Evolutionary conservation across 495 filamentous ascomycete species (phyloP).

Genomic region (Neurospora sp.): DNA sequence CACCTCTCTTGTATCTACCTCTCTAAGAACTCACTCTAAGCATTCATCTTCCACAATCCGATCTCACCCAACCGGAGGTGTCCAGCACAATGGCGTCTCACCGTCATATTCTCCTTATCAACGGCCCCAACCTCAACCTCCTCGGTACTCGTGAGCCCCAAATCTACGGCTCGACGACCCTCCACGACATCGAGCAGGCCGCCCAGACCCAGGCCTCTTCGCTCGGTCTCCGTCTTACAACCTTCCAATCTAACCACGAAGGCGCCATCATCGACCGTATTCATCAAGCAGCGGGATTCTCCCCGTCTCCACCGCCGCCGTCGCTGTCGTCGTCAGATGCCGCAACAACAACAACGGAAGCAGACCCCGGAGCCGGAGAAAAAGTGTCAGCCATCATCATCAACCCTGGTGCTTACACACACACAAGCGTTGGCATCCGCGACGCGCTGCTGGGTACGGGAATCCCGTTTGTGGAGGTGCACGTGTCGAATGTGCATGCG

Average conservation of each 20-base stretch:
- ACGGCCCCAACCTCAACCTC: slow-evolving; percentile 74
- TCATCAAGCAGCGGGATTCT: slow-evolving; percentile 37
- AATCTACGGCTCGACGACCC: slow-evolving; percentile 57
- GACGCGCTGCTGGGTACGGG: slow-evolving; percentile 54
- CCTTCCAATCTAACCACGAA: slow-evolving; percentile 60
- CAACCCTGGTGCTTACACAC: slow-evolving; percentile 60
- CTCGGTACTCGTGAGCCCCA: slow-evolving; percentile 61
- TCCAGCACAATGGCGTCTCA: slow-evolving; percentile 22
- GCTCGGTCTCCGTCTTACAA: slow-evolving; percentile 32
- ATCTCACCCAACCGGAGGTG: background rate
- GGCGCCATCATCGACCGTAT: slow-evolving; percentile 53
- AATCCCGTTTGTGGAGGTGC: slow-evolving; percentile 62
- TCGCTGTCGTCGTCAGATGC: background rate
- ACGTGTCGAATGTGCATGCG: slow-evolving; percentile 59
- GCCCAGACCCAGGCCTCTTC: slow-evolving; percentile 32
- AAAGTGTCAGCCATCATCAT: slow-evolving; percentile 53
- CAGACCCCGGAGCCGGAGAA: slow-evolving; percentile 5
- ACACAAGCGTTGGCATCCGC: slow-evolving; percentile 56
- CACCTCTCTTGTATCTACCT: background rate
- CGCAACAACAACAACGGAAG: background rate
- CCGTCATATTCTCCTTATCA: slow-evolving; percentile 61
- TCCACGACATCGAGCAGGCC: slow-evolving; percentile 43
- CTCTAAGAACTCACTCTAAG: background rate
- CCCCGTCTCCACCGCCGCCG: background rate
- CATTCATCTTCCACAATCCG: background rate